Evolutionary conservation across 1,284 basidiomycete genomes (phyloP), one percentile per base, ranked within the genome.

Genomic region (Veloporphyrellus conicus): DNA sequence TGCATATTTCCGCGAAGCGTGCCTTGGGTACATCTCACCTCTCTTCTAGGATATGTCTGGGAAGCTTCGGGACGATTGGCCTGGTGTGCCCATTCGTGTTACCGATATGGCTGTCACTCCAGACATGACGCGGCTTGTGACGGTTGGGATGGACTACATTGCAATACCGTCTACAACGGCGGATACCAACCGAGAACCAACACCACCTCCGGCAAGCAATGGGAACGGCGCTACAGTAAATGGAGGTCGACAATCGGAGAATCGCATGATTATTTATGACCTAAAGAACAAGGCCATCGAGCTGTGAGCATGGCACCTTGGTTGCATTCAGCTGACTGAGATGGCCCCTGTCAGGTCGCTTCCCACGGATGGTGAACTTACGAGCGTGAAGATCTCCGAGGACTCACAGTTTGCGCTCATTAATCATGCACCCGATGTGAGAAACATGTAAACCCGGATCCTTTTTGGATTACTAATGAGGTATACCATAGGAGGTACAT

Each of bases 341-440:
- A 47, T 49, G 47, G 50, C 31, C 43, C 52, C 20, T 56, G 35
- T 53, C 58, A 90, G 86, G 58, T 81, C 82, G 18, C 74, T 83
- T 54, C 76, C 75, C 41, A 68, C 89, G 60, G 78, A 85, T 37
- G 84, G 86, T 43, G 89, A 93, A 63, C 73, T 93, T 42, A 93
- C 91, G 31, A 92, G 90, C 62, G 84, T 98, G 58, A 87, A 87
- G 66, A 78, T 96, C 43, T 93, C 93, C 14, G 74, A 79, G 43
- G 89, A 98, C 68, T 95, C 92, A 14, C 83, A 82, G 53, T 92
- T 83, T 60, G 90, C 89, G 3, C 74, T 99, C 43, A 79, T 98
- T 59, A 95, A 88, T 63, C 87, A 90, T 62, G 78, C 88, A 33
- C 89, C 90, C 11, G 82, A 91, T 67, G 90, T 92, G 65, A 75